Evolutionary conservation across 495 filamentous ascomycete species (phyloP).

Genomic region (Aspergillus sclerotiicarbonarius): DNA sequence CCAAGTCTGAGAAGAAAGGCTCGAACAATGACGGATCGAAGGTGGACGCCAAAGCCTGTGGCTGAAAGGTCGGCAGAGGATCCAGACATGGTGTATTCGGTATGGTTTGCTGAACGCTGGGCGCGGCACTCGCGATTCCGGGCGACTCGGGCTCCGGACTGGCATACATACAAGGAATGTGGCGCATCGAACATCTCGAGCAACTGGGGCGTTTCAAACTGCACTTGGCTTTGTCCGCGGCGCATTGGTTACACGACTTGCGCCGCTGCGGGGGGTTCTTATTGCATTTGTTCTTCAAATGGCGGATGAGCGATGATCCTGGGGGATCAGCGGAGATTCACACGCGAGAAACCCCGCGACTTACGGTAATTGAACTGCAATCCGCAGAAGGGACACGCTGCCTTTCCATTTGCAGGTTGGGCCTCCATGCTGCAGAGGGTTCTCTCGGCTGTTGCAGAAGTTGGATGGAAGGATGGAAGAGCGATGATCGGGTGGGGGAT

Average conservation of each 20-base stretch:
- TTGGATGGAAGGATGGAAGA: not conserved
- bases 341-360: not conserved
- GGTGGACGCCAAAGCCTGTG: not conserved
- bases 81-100: not conserved
- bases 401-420: not conserved
- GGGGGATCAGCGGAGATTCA: not conserved
- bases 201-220: conserved; percentile 17
- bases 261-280: conserved; percentile 6
- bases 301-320: conserved; percentile 20
- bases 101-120: not conserved
- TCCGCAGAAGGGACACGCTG: not conserved
- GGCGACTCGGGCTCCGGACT: not conserved
- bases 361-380: conserved; percentile 4
- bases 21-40: not conserved
- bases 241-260: conserved; percentile 17
- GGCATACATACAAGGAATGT: conserved; percentile 11
- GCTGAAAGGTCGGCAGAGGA: not conserved
- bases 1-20: not conserved
- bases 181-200: conserved; percentile 14
- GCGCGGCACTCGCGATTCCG: too few species aligned
- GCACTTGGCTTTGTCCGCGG: conserved; percentile 10
- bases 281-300: conserved; percentile 18
- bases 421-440: not conserved
- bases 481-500: not conserved
- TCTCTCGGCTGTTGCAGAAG: not conserved